These are phyloP conservation scores for Jackrogersella multiformis DNA, from an alignment of 495 filamentous ascomycete genomes.

Conservation along the genomic window DNA sequence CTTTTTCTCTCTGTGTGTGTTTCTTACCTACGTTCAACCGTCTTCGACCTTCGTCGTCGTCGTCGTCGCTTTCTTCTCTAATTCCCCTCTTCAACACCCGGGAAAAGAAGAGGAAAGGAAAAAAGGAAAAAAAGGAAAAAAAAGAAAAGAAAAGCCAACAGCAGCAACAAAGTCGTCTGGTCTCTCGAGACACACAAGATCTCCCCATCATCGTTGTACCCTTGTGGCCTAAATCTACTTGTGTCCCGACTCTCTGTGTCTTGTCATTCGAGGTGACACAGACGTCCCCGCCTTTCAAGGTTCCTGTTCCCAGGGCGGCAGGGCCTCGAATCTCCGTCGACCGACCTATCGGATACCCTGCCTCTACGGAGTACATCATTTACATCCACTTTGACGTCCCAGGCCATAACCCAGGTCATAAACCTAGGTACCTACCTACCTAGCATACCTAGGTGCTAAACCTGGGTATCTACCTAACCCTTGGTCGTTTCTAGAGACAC, in stretches of 20 bases:
- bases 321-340: conserved; percentile 43
- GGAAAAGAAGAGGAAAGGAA: background rate
- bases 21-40: background rate
- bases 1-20: background rate
- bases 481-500: conserved; percentile 33
- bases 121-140: background rate
- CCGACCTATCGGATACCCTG: conserved; percentile 51
- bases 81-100: conserved; percentile 20
- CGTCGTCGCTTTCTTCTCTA: no score
- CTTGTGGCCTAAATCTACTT: conserved; percentile 16
- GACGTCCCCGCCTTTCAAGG: conserved; percentile 50
- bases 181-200: conserved; percentile 3
- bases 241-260: conserved; percentile 27
- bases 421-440: no score
- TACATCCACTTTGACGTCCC: conserved; percentile 47
- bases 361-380: conserved; percentile 48
- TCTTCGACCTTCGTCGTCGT: no score
- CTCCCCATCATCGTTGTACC: conserved; percentile 7
- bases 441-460: no score
- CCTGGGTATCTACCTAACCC: conserved; percentile 21
- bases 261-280: conserved; percentile 44
- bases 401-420: conserved; percentile 34
- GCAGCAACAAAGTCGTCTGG: background rate
- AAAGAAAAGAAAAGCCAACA: background rate
- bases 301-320: conserved; percentile 43